Evolutionary conservation across 2,329 filamentous ascomycete genomes (phyloP), one percentile per base, ranked within the genome.

Genomic region (Akanthomyces lecanii): DNA sequence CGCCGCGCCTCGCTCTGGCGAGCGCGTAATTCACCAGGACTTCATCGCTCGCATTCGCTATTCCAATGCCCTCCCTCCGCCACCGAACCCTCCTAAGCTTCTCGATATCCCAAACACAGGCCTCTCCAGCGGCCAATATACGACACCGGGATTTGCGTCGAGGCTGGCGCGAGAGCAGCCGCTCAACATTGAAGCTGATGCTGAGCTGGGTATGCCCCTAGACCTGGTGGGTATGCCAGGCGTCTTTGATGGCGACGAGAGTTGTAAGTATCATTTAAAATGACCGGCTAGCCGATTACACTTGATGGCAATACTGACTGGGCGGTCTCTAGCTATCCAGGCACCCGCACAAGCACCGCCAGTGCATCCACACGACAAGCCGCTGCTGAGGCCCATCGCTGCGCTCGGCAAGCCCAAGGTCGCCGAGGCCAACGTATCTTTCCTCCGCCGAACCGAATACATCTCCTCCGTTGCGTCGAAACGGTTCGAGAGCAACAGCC

Each of bases 41-140:
- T 98, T 97, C 78, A 97, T 99, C 74, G 94, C 93, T 67, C 90
- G 93, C 71, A 91, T 97, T 72, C 87, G 95, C 76, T 99, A 96
- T 76, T 92, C 92, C 72, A 99, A 99, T 85, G 89, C 92, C 69
- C 87, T 99, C 18, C 95, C 95, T 67, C 93, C 95, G 67, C 95
- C 95, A 61, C 92, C 94, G 62, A 92, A 93, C 73, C 92, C 94
- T 1, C 95, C 95, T 1, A 99, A 99, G 82, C 88, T 99, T 66
- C 89, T 99, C 70, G 92, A 98, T 68, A 97, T 99, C 65, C 94
- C 95, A 12, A 97, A 96, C 71, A 95, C 91, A 63, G 95, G 95
- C 48, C 85, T 98, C 18, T 84, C 90, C 47, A 90, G 88, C 69
- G 89, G 89, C 64, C 90, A 96, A 74, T 98, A 97, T 77, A 96